These are phyloP conservation scores for Strigomonas culicis DNA, from an alignment of 208 protist species.

Conservation along the genomic window DNA sequence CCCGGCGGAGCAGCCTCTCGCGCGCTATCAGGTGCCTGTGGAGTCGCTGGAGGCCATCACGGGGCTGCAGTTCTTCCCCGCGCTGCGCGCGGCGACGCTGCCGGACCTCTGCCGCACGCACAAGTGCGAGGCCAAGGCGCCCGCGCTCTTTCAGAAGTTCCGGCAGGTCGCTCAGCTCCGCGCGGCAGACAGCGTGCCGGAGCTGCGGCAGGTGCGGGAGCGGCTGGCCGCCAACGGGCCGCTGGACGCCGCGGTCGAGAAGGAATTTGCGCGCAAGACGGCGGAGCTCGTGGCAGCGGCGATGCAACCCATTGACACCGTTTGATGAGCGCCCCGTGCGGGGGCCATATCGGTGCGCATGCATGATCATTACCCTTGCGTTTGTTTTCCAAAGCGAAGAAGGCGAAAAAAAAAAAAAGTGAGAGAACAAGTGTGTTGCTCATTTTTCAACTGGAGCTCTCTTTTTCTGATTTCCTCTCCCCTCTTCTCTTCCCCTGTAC, in stretches of 20 bases:
- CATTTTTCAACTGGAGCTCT: neutral
- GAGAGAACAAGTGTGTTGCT: neutral
- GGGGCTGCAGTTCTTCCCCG: constrained; percentile 75
- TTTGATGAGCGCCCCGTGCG: no score
- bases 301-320: constrained; percentile 19
- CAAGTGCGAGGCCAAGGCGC: constrained; percentile 39
- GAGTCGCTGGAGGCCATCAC: constrained; percentile 44
- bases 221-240: constrained; percentile 14
- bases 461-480: neutral
- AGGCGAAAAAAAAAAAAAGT: neutral
- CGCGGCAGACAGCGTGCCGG: constrained; percentile 40
- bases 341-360: no score
- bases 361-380: no score
- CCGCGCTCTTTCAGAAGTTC: constrained; percentile 45
- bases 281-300: constrained; percentile 40
- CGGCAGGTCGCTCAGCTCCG: constrained; percentile 61
- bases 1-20: constrained; percentile 57
- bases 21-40: constrained; percentile 64
- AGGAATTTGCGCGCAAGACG: constrained; percentile 37
- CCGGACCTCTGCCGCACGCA: constrained; percentile 50
- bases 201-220: constrained; percentile 32
- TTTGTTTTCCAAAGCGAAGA: constrained; percentile 7
- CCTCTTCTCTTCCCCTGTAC: neutral
- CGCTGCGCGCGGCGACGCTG: constrained; percentile 22
- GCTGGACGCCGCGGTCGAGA: constrained; percentile 30